These are phyloP conservation scores for Coemansia interrupta DNA, from an alignment of 192 early-diverging fungal genomes.

Conservation along the genomic window DNA sequence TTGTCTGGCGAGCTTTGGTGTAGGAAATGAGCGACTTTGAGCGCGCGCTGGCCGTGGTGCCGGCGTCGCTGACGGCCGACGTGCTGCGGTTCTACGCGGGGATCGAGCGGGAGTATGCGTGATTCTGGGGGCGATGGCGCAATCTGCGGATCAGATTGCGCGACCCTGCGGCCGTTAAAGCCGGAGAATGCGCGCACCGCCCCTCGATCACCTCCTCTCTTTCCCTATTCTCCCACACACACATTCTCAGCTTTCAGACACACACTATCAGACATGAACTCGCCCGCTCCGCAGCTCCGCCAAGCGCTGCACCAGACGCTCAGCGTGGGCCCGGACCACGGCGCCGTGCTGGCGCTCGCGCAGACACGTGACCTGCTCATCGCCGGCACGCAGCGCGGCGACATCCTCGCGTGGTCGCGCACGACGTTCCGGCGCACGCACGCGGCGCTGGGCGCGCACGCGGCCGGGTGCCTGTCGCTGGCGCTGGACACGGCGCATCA, in stretches of 20 bases:
- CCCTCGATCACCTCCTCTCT: no score
- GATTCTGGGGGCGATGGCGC: neutral
- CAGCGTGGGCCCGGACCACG: neutral
- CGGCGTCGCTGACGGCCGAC: slow-evolving; percentile 62
- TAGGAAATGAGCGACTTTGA: slow-evolving; percentile 63
- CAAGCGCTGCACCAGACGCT: slow-evolving; percentile 2
- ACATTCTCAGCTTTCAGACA: no score
- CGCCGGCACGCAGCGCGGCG: slow-evolving; percentile 63
- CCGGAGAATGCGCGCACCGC: no score
- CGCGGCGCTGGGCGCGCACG: slow-evolving; percentile 22
- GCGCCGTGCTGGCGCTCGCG: slow-evolving; percentile 59
- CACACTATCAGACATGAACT: no score
- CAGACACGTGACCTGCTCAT: slow-evolving; percentile 58
- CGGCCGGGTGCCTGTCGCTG: slow-evolving; percentile 33
- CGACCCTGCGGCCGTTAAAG: no score
- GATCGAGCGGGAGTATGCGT: slow-evolving; percentile 20
- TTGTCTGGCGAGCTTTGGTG: neutral
- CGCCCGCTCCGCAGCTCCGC: no score
- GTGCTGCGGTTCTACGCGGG: slow-evolving; percentile 59
- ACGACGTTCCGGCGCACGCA: slow-evolving; percentile 55
- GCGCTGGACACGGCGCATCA: slow-evolving; percentile 5
- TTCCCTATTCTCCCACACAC: no score
- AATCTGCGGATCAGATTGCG: no score
- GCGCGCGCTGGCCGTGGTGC: slow-evolving; percentile 53
- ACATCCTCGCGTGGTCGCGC: slow-evolving; percentile 63